A percentile compares a stretch with the other conserved stretches of the same genome.
Conservation (phyloP, 2,329 filamentous ascomycete species). For the Apiospora kogelbergensis region DNA sequence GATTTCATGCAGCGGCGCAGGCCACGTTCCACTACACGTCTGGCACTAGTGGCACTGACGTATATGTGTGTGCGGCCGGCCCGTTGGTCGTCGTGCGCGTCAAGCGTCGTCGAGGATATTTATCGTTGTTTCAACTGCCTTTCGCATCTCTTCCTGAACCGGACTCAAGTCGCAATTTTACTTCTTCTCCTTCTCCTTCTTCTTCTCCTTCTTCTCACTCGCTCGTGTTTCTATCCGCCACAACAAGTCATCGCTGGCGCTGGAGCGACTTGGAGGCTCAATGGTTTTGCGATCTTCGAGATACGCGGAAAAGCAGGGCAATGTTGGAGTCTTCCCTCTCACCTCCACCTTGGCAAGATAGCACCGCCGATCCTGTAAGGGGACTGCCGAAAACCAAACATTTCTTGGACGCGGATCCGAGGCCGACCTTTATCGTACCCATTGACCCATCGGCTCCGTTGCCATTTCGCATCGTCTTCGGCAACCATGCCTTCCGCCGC, state of each 20-base stretch:
- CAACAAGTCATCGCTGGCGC: not conserved
- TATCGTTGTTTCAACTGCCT: not conserved
- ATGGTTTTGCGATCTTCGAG: not conserved
- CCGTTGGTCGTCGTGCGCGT: not conserved
- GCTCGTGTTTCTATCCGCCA: not conserved
- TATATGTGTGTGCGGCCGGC: not conserved
- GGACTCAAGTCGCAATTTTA: not conserved
- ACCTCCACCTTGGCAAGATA: not conserved
- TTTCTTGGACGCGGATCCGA: slow-evolving; percentile 14
- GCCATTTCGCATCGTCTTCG: slow-evolving; percentile 5
- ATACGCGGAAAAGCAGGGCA: slow-evolving; percentile 1
- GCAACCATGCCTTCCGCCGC: slow-evolving; percentile 7
- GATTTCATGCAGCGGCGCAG: not conserved
- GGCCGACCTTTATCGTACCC: slow-evolving; percentile 13
- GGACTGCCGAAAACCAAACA: slow-evolving; percentile 4
- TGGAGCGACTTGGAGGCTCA: slow-evolving; percentile 1
- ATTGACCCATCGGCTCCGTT: slow-evolving; percentile 2
- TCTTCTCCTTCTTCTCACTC: not conserved
- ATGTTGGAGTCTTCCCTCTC: slow-evolving; percentile 3
- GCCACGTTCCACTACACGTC: not conserved
- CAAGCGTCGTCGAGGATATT: not conserved
- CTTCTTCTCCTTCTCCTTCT: not conserved
- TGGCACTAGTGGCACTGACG: slow-evolving; percentile 6
- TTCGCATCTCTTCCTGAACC: not conserved
- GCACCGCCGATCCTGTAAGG: not conserved